phyloP scores from a whole-genome alignment of 441 rosid species.

The Bocquillonia castaneifolia region DNA sequence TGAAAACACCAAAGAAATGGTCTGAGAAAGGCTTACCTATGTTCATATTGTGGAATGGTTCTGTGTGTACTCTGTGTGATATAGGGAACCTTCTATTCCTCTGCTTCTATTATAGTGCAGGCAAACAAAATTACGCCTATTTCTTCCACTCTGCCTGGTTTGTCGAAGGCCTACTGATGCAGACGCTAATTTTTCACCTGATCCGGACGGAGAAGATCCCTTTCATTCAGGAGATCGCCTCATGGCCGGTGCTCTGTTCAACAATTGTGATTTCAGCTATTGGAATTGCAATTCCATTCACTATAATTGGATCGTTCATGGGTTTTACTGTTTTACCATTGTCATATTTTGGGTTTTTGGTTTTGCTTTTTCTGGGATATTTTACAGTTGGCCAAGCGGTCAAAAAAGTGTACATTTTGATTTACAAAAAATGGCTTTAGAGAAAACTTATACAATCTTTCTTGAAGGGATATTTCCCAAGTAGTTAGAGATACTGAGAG shows the following conservation, averaged over 20 bases:
- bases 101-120: constrained; percentile 32
- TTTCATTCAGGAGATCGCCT: constrained; percentile 54
- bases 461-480: not conserved
- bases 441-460: not conserved
- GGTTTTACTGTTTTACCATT: constrained; percentile 41
- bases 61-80: constrained; percentile 56
- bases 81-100: constrained; percentile 41
- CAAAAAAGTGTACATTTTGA: constrained; percentile 49
- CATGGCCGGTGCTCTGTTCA: constrained; percentile 57
- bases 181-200: constrained; percentile 58
- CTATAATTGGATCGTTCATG: constrained; percentile 38
- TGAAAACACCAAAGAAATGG: constrained; percentile 52
- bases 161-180: constrained; percentile 65
- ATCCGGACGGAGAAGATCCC: constrained; percentile 65
- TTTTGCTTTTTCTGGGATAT: constrained; percentile 53
- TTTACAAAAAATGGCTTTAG: constrained; percentile 53
- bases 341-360: constrained; percentile 50
- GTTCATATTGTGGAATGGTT: constrained; percentile 62
- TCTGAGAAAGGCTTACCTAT: constrained; percentile 38
- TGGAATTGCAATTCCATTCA: constrained; percentile 48
- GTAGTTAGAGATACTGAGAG: not conserved
- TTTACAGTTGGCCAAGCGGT: constrained; percentile 57
- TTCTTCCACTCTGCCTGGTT: constrained; percentile 60
- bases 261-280: constrained; percentile 48
- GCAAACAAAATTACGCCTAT: too few relatives aligned